phyloP scores from a whole-genome alignment of 202 grass and related monocot species.

The Thinopyrum obtusiflorum region DNA sequence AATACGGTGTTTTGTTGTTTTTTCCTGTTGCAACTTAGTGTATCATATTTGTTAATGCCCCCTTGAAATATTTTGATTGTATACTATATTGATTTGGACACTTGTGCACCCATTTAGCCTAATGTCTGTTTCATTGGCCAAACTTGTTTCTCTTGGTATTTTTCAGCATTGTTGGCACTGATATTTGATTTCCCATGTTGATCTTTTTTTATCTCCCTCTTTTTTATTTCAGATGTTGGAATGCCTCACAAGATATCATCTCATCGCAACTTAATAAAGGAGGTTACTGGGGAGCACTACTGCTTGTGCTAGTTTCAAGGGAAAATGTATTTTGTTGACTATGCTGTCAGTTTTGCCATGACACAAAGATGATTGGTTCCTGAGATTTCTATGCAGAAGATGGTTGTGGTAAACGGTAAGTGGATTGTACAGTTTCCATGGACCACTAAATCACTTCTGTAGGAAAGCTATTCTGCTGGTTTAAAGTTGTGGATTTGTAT shows the following conservation, averaged over 20 bases:
- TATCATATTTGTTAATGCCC: slow-evolving; percentile 4
- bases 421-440: neutral
- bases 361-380: neutral
- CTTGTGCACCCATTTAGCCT: neutral
- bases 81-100: slow-evolving; percentile 3
- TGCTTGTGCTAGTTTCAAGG: slow-evolving; percentile 17
- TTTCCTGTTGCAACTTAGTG: neutral
- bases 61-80: slow-evolving; percentile 11
- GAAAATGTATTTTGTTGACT: neutral
- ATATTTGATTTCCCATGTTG: slow-evolving; percentile 15
- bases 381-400: neutral
- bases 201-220: neutral
- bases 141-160: neutral
- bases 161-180: slow-evolving; percentile 10
- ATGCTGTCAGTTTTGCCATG: neutral
- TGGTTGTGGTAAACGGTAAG: slow-evolving; percentile 2
- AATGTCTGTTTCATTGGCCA: neutral
- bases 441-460: slow-evolving; percentile 13
- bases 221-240: slow-evolving; percentile 16
- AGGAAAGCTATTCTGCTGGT: neutral
- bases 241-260: neutral
- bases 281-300: neutral
- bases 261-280: neutral
- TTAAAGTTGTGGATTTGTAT: neutral
- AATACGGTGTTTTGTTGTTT: slow-evolving; percentile 2